Base-by-base conservation (phyloP, 257 asterid species). In the Paulownia fortunei region DNA sequence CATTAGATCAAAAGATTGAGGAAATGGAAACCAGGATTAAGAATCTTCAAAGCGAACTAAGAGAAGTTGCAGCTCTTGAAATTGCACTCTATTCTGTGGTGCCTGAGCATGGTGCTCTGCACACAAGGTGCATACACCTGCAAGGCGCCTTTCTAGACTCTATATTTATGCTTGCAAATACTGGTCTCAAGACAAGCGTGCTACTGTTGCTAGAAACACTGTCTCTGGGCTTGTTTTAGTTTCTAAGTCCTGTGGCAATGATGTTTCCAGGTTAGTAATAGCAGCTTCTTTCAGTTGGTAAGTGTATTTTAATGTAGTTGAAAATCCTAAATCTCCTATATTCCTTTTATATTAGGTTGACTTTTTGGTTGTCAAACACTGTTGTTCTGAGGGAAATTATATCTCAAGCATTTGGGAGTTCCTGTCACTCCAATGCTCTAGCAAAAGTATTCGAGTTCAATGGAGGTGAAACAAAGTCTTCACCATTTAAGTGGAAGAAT, bases 21-120 rank as follows among this genome's bases (percentile, higher is more conserved):
- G 96, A 96, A 82, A 88, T 96, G 99, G 97, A 93, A 87, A 79
- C 81, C 12, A 90, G 89, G 86, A 88, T 96, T 60, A 90, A 83
- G 84, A 89, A 84, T 79, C 95, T 93, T 73, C 89, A 93, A 75
- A 89, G 89, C 63, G 99, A 93, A 87, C 89, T 96, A 59, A 92
- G 96, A 80, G 97, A 92, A 87, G 99, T 96, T 32, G 98, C 98
- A 64, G 92, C 99, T 73, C 87, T 96, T 74, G 99, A 96, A 89
- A 84, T 96, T 75, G 87, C 98, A 37, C 89, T 96, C 13, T 96
- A 96, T 76, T 91, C 97, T 73, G 96, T 96, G 69, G 95, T 90
- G 47, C 98, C 99, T 58, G 99, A 92, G 82, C 99, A 96, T 84
- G 94, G 94, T 42, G 92, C 87, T 96, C 97, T 4, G 92, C 94